Base-by-base conservation (phyloP, 2,329 filamentous ascomycete genomes). In the Fusarium lyarnte region DNA sequence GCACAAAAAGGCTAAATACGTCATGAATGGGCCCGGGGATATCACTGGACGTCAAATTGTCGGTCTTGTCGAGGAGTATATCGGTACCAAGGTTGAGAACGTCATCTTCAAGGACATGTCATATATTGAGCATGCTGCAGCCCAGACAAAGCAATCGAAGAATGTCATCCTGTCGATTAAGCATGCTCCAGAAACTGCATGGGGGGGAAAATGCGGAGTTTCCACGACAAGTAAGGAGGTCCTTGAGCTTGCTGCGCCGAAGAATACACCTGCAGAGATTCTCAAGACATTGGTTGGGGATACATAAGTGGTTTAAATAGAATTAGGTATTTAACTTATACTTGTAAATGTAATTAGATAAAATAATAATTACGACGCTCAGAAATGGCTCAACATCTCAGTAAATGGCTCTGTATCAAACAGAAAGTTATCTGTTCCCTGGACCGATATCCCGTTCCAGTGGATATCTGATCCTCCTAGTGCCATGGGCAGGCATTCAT, bases 321-420 rank as follows among this genome's bases (percentile, higher is more conserved):
- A 16, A 21, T 27, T 8, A 6, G 8, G 25, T 16, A 5, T 3
- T 5, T 21, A 2, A 0, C 0, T 10, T 11, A 3, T 3, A 10
- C 6, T 3, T 7, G 21, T 8, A 16, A 16, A 3, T 21, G 5
- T 0, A 21, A 8, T 29, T 8, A 11, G 0, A 11, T 8, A 7
- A 46, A 8, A 5, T 0, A 10, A 29, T 21, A 21, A 6, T 16
- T 16, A 5, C 2, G 3, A 1, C 4, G 9, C 9, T 47, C 3
- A 47, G 21, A 49, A 45, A 27, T 62, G 59, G 5, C 59, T 39
- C 6, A 62, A 9, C 25, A 62, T 59, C 14, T 62, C 53, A 0
- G 39, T 42, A 3, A 62, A 59, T 14, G 54, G 53, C 53, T 62
- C 59, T 5, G 53, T 62, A 31, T 62, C 59, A 7, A 62, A 62